Base-by-base conservation (phyloP, 768 basidiomycete genomes). In the Mycena vulgaris region DNA sequence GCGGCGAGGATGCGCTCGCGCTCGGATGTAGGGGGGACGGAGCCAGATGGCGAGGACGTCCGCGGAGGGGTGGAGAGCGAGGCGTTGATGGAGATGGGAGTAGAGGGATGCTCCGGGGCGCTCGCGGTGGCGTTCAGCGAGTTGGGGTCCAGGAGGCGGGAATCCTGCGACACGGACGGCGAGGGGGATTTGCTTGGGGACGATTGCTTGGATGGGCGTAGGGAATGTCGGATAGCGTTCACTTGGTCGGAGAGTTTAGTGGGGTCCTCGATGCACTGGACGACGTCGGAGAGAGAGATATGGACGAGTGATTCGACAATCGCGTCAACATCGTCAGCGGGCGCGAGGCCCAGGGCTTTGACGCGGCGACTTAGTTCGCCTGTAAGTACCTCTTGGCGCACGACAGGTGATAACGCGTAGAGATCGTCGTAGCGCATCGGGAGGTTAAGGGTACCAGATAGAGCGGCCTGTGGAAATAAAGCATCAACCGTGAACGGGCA, bases 401-500 rank as follows among this genome's bases (percentile, higher is more conserved):
- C 94, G 23, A 96, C 95, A 21, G 95, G 94, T 14, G 95, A 95
- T 47, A 96, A 83, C 0, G 90, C 87, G 0, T 94, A 86, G 8
- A 96, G 87, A 65, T 95, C 94, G 71, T 96, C 95, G 69, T 95
- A 95, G n/a, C 89, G 91, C 90, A 95, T 93, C 0, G 95, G 92
- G 21, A 95, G 78, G 76, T 92, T 94, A 42, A 95, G 85, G 0
- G 90, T 94, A 19, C 94, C 95, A 7, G 90, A 83, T 7, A 95
- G 86, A 4, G 95, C 95, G 68, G 95, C 95, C 94, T 95, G 64
- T 2, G 8, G 37, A 35, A 49, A 70, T 23, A 61, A 40, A 58
- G 1, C n/a, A n/a, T 56, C 1, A 11, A 23, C 19, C 4, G 9
- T 55, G 31, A 17, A 35, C 16, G 23, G 5, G n/a, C 6, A 7